Evolutionary conservation across 2,329 filamentous ascomycete species (phyloP), one percentile per base, ranked within the genome.

Genomic region (Harringtonia lauricola): DNA sequence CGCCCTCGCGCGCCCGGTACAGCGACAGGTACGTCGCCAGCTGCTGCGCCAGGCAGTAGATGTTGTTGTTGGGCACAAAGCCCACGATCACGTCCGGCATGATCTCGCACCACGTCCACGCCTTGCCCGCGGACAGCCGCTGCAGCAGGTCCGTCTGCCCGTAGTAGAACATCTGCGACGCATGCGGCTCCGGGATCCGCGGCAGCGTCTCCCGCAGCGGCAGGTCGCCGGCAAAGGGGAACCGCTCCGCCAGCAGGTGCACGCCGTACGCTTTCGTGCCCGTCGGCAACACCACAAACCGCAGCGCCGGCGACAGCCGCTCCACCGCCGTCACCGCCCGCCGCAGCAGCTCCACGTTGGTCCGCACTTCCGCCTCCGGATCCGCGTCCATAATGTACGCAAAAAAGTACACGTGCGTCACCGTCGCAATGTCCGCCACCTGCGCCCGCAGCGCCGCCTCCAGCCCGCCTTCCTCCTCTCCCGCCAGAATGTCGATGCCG

Each of bases 151-250:
- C 66, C 18, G 61, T 58, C 52, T 69, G 64, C n/a, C 52, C 56
- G 50, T 69, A 69, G 54, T 70, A 69, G 55, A 69, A 69, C 47
- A 69, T 63, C 46, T 66, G 57, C 12, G 61, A 61, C 2, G 61
- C 62, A 40, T 60, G 61, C 1, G 64, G 64, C 42, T 63, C 59
- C 2, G 64, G 61, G 29, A 69, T 60, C n/a, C 63, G 60, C 1
- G 61, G 62, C 24, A 59, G 49, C 12, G 56, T 55, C 52, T 68
- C 65, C 26, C 56, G 56, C 36, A 67, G 50, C 0, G 66, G 65
- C 14, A 59, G 58, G 50, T 52, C 52, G 45, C 56, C 53, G 45
- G 54, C 56, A 44, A 54, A 54, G 31, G 53, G 55, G 44, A 55
- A 55, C 9, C 52, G 40, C 17, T 44, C 43, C 30, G 56, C 54